Percentiles rank a stretch among this genome's conserved stretches.
Conservation (phyloP, 768 basidiomycete species). For the Phaeotremella skinneri region DNA sequence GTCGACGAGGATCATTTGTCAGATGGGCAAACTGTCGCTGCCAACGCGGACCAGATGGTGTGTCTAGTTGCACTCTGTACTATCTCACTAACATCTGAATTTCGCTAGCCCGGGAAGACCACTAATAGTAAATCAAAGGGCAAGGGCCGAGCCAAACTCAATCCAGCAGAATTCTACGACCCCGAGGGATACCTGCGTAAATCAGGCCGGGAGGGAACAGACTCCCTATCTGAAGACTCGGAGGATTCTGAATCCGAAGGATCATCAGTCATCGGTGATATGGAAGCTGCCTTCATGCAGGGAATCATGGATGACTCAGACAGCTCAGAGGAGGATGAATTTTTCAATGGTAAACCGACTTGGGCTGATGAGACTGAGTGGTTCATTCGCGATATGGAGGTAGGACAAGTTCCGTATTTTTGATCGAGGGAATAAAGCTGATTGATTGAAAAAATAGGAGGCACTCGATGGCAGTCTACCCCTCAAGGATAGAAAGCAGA, state of each 20-base stretch:
- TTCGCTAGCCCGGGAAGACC: neutral
- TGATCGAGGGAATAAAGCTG: neutral
- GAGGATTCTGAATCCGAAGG: conserved; percentile 2
- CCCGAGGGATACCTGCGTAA: neutral
- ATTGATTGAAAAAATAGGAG: conserved; percentile 57
- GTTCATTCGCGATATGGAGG: conserved; percentile 61
- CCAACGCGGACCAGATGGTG: no score
- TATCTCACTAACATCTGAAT: neutral
- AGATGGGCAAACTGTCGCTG: neutral
- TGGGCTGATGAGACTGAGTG: conserved; percentile 63
- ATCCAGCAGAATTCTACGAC: neutral
- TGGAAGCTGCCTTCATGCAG: neutral
- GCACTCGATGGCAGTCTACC: conserved; percentile 62
- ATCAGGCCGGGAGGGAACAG: neutral
- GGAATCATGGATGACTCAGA: conserved; percentile 47
- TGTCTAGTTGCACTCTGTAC: neutral
- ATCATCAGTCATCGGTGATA: conserved; percentile 8
- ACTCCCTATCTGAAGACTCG: neutral
- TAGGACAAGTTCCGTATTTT: conserved; percentile 45
- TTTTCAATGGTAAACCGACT: conserved; percentile 46
- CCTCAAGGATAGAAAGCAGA: conserved; percentile 57
- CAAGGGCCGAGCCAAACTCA: neutral
- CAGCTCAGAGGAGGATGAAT: conserved; percentile 28
- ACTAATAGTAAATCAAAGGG: neutral
- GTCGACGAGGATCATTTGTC: neutral